phyloP scores from a whole-genome alignment of 108 stramenopile genomes.

The Cafeteria roenbergensis region DNA sequence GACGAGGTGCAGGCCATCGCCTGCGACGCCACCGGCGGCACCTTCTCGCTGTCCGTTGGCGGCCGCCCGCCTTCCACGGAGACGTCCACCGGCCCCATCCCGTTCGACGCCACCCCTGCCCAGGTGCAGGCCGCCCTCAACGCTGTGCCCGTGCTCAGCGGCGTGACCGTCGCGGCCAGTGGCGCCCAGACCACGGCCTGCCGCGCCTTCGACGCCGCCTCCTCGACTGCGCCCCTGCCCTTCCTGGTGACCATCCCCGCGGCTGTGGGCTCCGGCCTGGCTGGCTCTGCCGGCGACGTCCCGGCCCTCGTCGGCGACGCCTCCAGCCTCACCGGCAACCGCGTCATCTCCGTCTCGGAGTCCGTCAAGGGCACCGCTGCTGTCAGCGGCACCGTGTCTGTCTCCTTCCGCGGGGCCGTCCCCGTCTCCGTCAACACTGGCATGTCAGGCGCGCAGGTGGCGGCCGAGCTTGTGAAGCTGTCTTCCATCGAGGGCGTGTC shows the following conservation, averaged over 20 bases:
- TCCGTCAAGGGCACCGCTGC: conserved; percentile 42
- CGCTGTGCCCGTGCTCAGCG: conserved; percentile 35
- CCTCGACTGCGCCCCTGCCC: conserved; percentile 34
- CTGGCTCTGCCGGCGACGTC: conserved; percentile 43
- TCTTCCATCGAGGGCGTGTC: too few species aligned
- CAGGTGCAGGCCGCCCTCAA: conserved; percentile 46
- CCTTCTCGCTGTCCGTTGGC: conserved; percentile 48
- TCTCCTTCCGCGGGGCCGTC: conserved; percentile 33
- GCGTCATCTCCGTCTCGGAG: conserved; percentile 34
- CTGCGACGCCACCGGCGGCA: conserved; percentile 63
- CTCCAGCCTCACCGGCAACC: conserved; percentile 48
- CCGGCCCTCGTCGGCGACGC: conserved; percentile 39
- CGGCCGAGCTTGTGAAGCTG: too few species aligned
- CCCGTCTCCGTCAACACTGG: conserved; percentile 21
- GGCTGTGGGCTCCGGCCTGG: conserved; percentile 30
- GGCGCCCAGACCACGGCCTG: conserved; percentile 27
- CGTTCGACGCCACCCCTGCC: conserved; percentile 36
- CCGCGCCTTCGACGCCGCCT: conserved; percentile 22
- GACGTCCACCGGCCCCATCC: conserved; percentile 43
- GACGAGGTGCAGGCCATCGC: conserved; percentile 30
- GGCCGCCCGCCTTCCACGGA: too few species aligned
- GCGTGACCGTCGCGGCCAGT: conserved; percentile 35
- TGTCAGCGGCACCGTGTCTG: conserved; percentile 37
- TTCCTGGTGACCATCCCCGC: conserved; percentile 24
- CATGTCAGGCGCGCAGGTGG: too few species aligned